Evolutionary conservation across 352 stramenopile genomes (phyloP), one percentile per base, ranked within the genome.

Genomic region (Phytophthora citrophthora): DNA sequence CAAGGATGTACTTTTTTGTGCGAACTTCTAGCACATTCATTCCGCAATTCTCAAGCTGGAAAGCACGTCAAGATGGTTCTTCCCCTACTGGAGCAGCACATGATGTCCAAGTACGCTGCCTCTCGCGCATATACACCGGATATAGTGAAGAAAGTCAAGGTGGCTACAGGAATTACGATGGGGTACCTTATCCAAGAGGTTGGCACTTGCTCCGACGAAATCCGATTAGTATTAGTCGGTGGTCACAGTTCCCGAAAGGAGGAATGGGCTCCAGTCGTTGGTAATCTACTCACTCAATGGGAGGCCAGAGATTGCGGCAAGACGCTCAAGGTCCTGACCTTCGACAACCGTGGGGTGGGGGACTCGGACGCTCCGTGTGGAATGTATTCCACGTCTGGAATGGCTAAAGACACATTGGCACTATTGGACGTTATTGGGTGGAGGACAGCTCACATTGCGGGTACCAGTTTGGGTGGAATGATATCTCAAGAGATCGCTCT

Each of bases 401-500:
- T 91, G 79, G 81, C 81, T 8, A 54, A 72, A 31, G 81, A 91
- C 44, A 69, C 76, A 9, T 52, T 91, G 23, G 77, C 72, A 18
- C 61, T 91, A 12, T 52, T 88, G 65, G 74, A 89, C 44, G 64
- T 68, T 32, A 44, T 91, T 16, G 61, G 69, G 2, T 91, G 81
- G 81, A 24, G 67, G 9, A 59, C 67, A 11, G 77, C 75, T 18
- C 79, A 89, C 53, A 43, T 90, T 47, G 70, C 75, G 3, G 81
- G 81, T 45, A 74, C 70, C 16, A 88, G 79, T 45, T 85, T 91
- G 76, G 82, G 82, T 23, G 78, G 83, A 16, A 91, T 91, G 83
- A 90, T 91, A 56, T 63, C 80, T 74, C 20, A 20, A 20, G 20
- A 20, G 20, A 20, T 20, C 20, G 20, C 80, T 5, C 61, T 75